Evolutionary conservation across 2,329 filamentous ascomycete species (phyloP).

Genomic region (Alternaria gansuensis): DNA sequence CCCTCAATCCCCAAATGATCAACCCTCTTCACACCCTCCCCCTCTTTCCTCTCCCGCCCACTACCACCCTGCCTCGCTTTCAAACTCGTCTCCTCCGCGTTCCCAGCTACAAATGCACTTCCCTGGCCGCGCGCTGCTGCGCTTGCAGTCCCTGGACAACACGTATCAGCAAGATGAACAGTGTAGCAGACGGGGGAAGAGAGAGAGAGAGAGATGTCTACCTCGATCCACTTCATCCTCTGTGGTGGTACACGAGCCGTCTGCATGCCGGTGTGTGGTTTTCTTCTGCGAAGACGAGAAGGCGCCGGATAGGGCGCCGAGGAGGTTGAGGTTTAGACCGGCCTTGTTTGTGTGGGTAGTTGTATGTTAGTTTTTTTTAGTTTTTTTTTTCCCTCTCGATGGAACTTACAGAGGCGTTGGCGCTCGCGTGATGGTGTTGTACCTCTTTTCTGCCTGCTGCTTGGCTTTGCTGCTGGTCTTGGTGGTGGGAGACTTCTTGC

Average conservation of each 20-base stretch:
- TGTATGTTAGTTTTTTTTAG: too few relatives aligned
- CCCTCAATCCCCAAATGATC: conserved; percentile 52
- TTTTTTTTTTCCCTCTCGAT: too few relatives aligned
- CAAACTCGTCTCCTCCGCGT: conserved; percentile 28
- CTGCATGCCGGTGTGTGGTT: conserved; percentile 39
- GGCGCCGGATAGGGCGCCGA: conserved; percentile 48
- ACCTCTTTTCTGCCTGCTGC: conserved; percentile 35
- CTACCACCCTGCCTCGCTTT: conserved; percentile 18
- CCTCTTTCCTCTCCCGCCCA: conserved; percentile 17
- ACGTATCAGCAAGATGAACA: background rate
- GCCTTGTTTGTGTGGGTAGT: conserved; percentile 9
- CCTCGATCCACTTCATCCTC: conserved; percentile 43
- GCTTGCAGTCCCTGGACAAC: conserved; percentile 28
- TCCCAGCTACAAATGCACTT: conserved; percentile 34
- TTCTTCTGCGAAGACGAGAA: conserved; percentile 44
- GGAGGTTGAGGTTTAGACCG: conserved; percentile 50
- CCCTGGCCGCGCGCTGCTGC: conserved; percentile 33
- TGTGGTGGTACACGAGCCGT: conserved; percentile 34
- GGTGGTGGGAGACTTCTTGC: conserved; percentile 23
- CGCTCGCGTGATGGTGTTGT: conserved; percentile 44
- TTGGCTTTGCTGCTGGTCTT: conserved; percentile 36
- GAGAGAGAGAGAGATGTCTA: conserved; percentile 3
- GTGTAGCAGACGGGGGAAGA: background rate
- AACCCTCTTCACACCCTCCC: conserved; percentile 31
- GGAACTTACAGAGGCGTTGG: conserved; percentile 42